Percentiles rank a stretch among this genome's conserved stretches.
Conservation (phyloP, 352 stramenopile genomes). For the Phytopythium sindhum region DNA sequence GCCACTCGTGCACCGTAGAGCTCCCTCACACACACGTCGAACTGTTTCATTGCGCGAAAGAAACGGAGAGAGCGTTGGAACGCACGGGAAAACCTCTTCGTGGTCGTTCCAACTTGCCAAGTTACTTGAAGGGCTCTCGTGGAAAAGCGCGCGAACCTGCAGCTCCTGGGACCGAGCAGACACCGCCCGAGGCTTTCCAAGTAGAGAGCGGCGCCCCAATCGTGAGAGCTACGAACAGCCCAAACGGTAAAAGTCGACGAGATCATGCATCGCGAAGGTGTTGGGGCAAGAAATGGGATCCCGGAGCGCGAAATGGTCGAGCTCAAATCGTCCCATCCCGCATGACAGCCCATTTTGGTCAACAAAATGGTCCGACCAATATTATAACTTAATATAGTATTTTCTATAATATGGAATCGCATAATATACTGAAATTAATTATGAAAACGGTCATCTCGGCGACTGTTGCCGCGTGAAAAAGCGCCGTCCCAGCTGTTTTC, state of each 20-base stretch:
- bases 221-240: background rate
- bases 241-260: background rate
- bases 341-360: too few species aligned
- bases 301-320: too few species aligned
- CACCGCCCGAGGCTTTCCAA: background rate
- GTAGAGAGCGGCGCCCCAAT: background rate
- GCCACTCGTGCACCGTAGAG: background rate
- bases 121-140: background rate
- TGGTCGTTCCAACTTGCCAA: background rate
- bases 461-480: background rate
- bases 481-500: background rate
- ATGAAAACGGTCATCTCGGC: too few species aligned
- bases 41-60: background rate
- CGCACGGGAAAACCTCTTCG: background rate
- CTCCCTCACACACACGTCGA: background rate
- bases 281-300: background rate
- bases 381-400: too few species aligned
- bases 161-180: background rate
- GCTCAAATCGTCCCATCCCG: too few species aligned
- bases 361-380: too few species aligned
- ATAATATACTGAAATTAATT: too few species aligned
- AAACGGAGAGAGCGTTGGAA: background rate
- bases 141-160: background rate
- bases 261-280: background rate
- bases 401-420: too few species aligned